Percentiles rank a stretch among this genome's conserved stretches.
phyloP scores from a whole-genome alignment of 768 basidiomycete species.

The Psilocybe cubensis region DNA sequence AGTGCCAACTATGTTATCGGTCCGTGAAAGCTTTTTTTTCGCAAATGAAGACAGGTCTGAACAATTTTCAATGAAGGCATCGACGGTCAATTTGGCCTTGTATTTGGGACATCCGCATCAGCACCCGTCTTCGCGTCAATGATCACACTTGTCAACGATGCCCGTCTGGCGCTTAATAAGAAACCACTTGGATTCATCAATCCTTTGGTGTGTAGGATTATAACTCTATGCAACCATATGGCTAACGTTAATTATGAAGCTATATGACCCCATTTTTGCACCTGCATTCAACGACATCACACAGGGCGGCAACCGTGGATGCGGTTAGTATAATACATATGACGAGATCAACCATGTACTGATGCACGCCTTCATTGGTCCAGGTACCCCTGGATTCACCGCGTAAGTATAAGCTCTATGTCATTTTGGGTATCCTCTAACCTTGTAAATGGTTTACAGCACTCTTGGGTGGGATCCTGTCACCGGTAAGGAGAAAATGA shows the following conservation, averaged over 20 bases:
- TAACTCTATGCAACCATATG: neutral
- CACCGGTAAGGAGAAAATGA: constrained; percentile 27
- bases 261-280: constrained; percentile 21
- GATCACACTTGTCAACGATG: constrained; percentile 57
- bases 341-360: neutral
- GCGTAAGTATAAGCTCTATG: constrained; percentile 25
- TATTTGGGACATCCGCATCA: constrained; percentile 48
- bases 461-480: constrained; percentile 46
- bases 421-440: neutral
- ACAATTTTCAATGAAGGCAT: constrained; percentile 27
- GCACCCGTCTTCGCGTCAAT: constrained; percentile 45
- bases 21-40: constrained; percentile 12
- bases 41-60: neutral
- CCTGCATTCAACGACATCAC: constrained; percentile 29
- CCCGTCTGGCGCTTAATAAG: constrained; percentile 45
- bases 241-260: constrained; percentile 8
- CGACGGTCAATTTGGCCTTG: constrained; percentile 34
- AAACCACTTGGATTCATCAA: constrained; percentile 53
- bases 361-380: neutral
- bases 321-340: constrained; percentile 15
- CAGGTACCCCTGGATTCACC: constrained; percentile 37
- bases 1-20: constrained; percentile 46
- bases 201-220: constrained; percentile 35
- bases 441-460: constrained; percentile 17
- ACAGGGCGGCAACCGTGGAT: constrained; percentile 25